Percentiles rank a stretch among this genome's conserved stretches.
Evolutionary conservation across 371 early-diverging fungal species (phyloP).

Genomic region (Coemansia sp.): DNA sequence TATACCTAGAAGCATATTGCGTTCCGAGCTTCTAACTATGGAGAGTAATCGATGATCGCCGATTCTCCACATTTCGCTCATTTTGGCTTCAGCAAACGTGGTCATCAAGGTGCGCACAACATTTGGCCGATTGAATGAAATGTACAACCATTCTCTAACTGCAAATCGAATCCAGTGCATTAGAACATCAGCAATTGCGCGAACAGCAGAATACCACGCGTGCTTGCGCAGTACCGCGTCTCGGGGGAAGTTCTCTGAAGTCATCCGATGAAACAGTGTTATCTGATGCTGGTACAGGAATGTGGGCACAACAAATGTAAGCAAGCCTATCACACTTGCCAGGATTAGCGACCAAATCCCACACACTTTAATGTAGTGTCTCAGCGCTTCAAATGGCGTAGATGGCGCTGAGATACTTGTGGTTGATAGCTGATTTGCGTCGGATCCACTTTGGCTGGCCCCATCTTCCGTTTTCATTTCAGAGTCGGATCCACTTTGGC

Average conservation of each 20-base stretch:
- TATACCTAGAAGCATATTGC: constrained; percentile 11
- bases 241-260: background rate
- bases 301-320: constrained; percentile 26
- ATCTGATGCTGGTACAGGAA: constrained; percentile 18
- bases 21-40: constrained; percentile 15
- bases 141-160: constrained; percentile 16
- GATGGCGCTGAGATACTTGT: background rate
- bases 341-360: constrained; percentile 16
- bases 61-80: constrained; percentile 26
- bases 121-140: constrained; percentile 28
- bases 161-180: constrained; percentile 32
- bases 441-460: no score
- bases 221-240: background rate
- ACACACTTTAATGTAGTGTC: constrained; percentile 5
- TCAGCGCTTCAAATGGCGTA: constrained; percentile 10
- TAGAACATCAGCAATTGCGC: constrained; percentile 17
- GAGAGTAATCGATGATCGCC: constrained; percentile 3
- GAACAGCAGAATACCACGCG: constrained; percentile 13
- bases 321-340: constrained; percentile 40
- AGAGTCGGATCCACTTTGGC: no score
- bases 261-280: background rate
- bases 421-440: background rate
- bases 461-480: background rate
- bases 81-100: constrained; percentile 15
- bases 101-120: constrained; percentile 14